phyloP scores from a whole-genome alignment of 2,329 filamentous ascomycete species.

The Zymoseptoria crescenta region DNA sequence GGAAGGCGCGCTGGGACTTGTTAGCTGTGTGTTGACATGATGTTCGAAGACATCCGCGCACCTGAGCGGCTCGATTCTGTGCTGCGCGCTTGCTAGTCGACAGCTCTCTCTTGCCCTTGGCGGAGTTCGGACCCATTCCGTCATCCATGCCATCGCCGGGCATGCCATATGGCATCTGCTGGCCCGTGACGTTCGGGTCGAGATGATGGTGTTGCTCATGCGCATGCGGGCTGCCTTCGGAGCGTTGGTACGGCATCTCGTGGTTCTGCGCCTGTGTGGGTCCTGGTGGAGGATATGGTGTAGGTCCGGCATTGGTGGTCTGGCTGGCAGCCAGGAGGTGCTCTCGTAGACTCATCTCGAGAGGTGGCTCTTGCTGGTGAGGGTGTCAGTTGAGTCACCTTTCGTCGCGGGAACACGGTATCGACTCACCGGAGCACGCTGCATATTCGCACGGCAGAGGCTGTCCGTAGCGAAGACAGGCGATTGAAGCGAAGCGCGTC shows the following conservation, averaged over 20 bases:
- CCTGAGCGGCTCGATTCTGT: slow-evolving; percentile 94
- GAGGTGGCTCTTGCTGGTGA: slow-evolving; percentile 2
- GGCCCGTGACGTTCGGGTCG: slow-evolving; percentile 50
- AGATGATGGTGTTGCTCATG: slow-evolving; percentile 44
- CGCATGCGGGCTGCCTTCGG: slow-evolving; percentile 33
- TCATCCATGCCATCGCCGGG: slow-evolving; percentile 41
- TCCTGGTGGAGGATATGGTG: slow-evolving; percentile 31
- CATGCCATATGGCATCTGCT: slow-evolving; percentile 39
- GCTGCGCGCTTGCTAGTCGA: slow-evolving; percentile 94
- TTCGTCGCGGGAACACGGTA: neutral
- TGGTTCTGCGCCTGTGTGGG: slow-evolving; percentile 6
- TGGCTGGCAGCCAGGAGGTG: slow-evolving; percentile 51
- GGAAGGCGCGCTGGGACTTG: slow-evolving; percentile 70
- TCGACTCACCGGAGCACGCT: neutral
- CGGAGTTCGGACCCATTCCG: slow-evolving; percentile 41
- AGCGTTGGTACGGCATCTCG: slow-evolving; percentile 33
- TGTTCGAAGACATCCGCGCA: slow-evolving; percentile 39
- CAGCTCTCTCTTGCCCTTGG: slow-evolving; percentile 80
- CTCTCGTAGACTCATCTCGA: slow-evolving; percentile 49
- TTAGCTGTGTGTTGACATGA: neutral
- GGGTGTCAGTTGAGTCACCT: neutral
- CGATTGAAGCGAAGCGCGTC: neutral
- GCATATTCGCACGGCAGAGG: neutral
- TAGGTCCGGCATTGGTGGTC: slow-evolving; percentile 32
- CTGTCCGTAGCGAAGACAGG: neutral